These are phyloP conservation scores for Punctularia strigosozonata DNA, from an alignment of 768 basidiomycete genomes.

Conservation along the genomic window DNA sequence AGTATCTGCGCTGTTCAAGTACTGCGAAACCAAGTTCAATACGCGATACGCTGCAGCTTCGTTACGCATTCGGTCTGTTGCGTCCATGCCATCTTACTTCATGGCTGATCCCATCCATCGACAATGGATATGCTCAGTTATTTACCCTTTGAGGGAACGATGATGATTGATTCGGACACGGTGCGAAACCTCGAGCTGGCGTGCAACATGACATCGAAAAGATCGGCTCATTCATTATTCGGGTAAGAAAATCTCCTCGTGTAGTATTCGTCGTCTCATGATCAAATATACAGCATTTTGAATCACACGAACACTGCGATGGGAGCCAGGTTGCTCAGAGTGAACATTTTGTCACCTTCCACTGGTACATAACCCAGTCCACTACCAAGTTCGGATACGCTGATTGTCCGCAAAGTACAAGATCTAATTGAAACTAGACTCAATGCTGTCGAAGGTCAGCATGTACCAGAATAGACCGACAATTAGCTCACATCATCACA, in stretches of 20 bases:
- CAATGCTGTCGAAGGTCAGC: conserved; percentile 72
- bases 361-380: conserved; percentile 33
- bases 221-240: conserved; percentile 65
- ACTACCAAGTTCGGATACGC: not conserved
- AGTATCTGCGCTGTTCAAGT: conserved; percentile 77
- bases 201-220: conserved; percentile 55
- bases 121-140: no score
- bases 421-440: conserved; percentile 67
- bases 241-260: conserved; percentile 34
- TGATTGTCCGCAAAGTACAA: conserved; percentile 28
- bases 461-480: not conserved
- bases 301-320: conserved; percentile 87
- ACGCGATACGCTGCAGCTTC: conserved; percentile 59
- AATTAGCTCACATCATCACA: conserved; percentile 15
- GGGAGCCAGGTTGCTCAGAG: conserved; percentile 70
- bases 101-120: no score
- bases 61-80: conserved; percentile 63
- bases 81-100: no score
- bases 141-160: conserved; percentile 80
- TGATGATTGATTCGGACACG: conserved; percentile 90
- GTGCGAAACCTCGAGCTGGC: conserved; percentile 85
- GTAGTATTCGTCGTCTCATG: not conserved
- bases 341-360: conserved; percentile 73
- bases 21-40: conserved; percentile 59
- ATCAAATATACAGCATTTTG: conserved; percentile 38